Percentiles rank a stretch among this genome's conserved stretches.
phyloP scores from a whole-genome alignment of 2,329 filamentous ascomycete genomes.

The Aureobasidium sp. region DNA sequence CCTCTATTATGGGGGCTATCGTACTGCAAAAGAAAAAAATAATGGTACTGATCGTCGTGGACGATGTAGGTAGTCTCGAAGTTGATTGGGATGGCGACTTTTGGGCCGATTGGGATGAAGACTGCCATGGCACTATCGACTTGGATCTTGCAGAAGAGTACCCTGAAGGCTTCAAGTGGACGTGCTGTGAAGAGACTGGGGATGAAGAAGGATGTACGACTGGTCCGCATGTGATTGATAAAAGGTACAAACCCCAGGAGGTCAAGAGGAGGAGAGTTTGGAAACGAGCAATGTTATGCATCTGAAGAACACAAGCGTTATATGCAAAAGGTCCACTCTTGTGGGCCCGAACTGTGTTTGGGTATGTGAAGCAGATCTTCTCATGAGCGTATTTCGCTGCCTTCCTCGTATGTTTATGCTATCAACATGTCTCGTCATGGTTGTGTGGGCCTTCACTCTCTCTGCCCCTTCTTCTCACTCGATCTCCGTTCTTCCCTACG shows the following conservation, averaged over 20 bases:
- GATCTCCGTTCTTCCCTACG: neutral
- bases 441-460: neutral
- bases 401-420: neutral
- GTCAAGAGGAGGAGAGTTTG: neutral
- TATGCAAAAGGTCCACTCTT: too few relatives aligned
- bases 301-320: too few relatives aligned
- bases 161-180: neutral
- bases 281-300: neutral
- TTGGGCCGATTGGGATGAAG: neutral
- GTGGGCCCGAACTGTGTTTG: neutral
- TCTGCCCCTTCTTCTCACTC: neutral
- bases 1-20: too few relatives aligned
- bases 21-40: too few relatives aligned
- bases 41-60: too few relatives aligned
- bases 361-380: neutral
- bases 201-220: neutral
- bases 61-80: too few relatives aligned
- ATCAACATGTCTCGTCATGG: neutral
- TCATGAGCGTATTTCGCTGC: neutral
- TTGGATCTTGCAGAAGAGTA: neutral
- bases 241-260: neutral
- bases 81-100: neutral
- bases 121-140: neutral
- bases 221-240: neutral
- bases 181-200: neutral